Base-by-base conservation (phyloP, 2,329 filamentous ascomycete species). In the Magnaporthiopsis poae region DNA sequence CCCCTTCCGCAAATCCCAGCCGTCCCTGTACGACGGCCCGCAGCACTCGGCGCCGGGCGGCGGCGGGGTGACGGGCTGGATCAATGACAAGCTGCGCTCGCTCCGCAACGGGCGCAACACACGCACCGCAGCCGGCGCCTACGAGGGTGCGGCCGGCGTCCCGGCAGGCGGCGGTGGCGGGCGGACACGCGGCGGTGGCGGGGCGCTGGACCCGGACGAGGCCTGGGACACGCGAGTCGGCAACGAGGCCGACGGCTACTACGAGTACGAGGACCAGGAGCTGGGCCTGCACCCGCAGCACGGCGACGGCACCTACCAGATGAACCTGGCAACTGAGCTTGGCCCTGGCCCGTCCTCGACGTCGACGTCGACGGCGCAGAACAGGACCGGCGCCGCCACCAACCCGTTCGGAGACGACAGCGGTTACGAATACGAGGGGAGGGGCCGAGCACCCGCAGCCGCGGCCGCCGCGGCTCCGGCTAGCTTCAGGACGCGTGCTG, bases 161-260 rank as follows among this genome's bases (percentile, higher is more conserved):
- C 76, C 39, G 39, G 39, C 15, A 27, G 31, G 31, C 31, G 27
- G 27, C 39, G 31, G 31, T 31, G 39, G 39, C 39, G 5, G 39
- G 39, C 39, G 39, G 39, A 75, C 64, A 72, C 60, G 12, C 15
- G 65, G 82, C 66, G 77, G 84, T 66, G 88, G 90, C 75, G 86
- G 88, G 1, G 81, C 87, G 4, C 82, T 92, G 62, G 91, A 95
- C 73, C 90, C 90, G 1, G 91, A 96, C 74, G 90, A 93, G 73
- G 90, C 91, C 1, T 96, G 92, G 92, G 91, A 95, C 78, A 79
- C 90, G 69, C 82, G 90, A 68, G 90, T 96, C 5, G 90, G 90
- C 67, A 82, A 87, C 71, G 90, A 93, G 75, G 86, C 88, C 25
- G 87, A 89, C 73, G 69, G 77, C 15, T 87, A 88, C 74, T 89